phyloP scores from a whole-genome alignment of 345 rosid species.

The Nephelium lappaceum region DNA sequence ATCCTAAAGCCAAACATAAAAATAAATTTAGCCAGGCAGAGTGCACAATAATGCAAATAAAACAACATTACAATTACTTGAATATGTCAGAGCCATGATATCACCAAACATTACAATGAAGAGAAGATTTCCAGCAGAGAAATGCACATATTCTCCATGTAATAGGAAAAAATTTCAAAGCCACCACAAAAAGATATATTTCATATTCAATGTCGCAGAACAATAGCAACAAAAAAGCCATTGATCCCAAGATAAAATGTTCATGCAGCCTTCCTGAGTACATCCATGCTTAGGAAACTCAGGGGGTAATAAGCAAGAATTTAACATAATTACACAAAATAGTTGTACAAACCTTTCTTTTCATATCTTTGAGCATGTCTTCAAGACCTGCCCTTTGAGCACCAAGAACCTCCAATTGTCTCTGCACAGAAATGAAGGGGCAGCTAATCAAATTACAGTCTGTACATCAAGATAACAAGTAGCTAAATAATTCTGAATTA shows the following conservation, averaged over 20 bases:
- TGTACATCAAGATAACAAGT: not conserved
- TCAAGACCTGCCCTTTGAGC: slow-evolving; percentile 98
- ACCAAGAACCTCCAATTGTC: slow-evolving; percentile 96
- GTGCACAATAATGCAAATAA: slow-evolving; percentile 9
- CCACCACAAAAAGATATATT: not conserved
- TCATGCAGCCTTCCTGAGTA: not conserved
- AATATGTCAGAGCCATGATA: not conserved
- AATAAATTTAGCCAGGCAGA: slow-evolving; percentile 19
- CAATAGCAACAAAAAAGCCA: not conserved
- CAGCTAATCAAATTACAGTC: slow-evolving; percentile 16
- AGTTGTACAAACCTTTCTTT: slow-evolving; percentile 70
- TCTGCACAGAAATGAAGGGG: slow-evolving; percentile 49
- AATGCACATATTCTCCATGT: not conserved
- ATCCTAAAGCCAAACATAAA: slow-evolving; percentile 62
- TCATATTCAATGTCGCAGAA: not conserved
- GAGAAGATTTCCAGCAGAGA: not conserved
- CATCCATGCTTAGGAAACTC: too few species aligned
- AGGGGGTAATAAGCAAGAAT: not conserved
- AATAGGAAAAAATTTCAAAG: not conserved
- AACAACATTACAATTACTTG: not conserved
- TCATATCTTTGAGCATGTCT: slow-evolving; percentile 99
- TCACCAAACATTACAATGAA: not conserved
- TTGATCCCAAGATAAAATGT: not conserved
- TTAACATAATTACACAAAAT: slow-evolving; percentile 5
- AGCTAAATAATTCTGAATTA: not conserved